phyloP scores from a whole-genome alignment of 345 rosid species.

The Acer saccharum region DNA sequence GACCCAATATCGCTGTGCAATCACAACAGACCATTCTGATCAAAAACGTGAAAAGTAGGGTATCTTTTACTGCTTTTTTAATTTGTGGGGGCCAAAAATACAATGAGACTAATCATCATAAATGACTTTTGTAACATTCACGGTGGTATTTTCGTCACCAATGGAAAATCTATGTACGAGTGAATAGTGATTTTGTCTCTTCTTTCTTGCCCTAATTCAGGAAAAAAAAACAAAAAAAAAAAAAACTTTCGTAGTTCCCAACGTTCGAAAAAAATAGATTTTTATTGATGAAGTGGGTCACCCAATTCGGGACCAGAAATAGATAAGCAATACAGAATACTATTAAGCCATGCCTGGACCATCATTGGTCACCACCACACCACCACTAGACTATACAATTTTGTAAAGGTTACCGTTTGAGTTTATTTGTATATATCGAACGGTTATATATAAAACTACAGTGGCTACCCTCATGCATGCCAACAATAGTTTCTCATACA shows the following conservation, averaged over 20 bases:
- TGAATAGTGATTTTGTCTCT: slow-evolving; percentile 11
- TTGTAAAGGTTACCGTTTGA: slow-evolving; percentile 27
- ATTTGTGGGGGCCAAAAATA: slow-evolving; percentile 15
- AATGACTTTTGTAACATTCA: slow-evolving; percentile 5
- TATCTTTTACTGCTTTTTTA: background rate
- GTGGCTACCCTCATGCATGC: background rate
- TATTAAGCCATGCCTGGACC: slow-evolving; percentile 45
- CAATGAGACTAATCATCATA: slow-evolving; percentile 7
- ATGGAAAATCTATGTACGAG: background rate
- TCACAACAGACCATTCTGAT: background rate
- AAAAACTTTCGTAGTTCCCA: slow-evolving; percentile 1
- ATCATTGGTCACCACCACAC: slow-evolving; percentile 28
- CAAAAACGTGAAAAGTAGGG: background rate
- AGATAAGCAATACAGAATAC: slow-evolving; percentile 22
- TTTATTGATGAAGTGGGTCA: slow-evolving; percentile 13
- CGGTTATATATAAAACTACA: background rate
- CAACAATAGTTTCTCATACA: background rate
- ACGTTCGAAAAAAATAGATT: slow-evolving; percentile 26
- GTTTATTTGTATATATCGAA: background rate
- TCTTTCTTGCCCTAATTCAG: slow-evolving; percentile 9
- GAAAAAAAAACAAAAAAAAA: background rate
- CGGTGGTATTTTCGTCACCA: background rate
- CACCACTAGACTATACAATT: slow-evolving; percentile 7
- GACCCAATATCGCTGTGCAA: background rate
- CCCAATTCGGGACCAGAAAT: background rate